phyloP scores from a whole-genome alignment of 306 rosid genomes.

The Fagus crenata region DNA sequence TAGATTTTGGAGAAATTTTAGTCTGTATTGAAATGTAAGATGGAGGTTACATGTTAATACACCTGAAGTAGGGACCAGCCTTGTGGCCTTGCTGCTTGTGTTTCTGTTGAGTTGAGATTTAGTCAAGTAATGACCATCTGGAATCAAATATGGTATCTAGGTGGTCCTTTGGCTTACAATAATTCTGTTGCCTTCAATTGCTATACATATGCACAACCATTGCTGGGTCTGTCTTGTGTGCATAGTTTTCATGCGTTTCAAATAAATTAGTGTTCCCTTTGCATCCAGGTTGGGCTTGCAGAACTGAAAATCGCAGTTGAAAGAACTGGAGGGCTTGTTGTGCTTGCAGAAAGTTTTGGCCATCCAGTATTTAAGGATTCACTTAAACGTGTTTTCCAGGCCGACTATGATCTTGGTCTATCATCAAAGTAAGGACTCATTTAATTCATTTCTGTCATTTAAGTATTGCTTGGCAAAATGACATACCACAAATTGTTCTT shows the following conservation, averaged over 20 bases:
- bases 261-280: slow-evolving; percentile 20
- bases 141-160: neutral
- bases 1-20: neutral
- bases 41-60: neutral
- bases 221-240: neutral
- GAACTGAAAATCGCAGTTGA: slow-evolving; percentile 95
- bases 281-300: slow-evolving; percentile 87
- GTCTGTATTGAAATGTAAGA: neutral
- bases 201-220: neutral
- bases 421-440: slow-evolving; percentile 76
- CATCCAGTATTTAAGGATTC: slow-evolving; percentile 91
- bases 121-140: neutral
- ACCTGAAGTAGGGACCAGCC: neutral
- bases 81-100: neutral
- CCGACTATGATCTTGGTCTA: slow-evolving; percentile 79
- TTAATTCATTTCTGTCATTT: slow-evolving; percentile 11
- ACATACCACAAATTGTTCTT: neutral
- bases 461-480: neutral
- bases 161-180: neutral
- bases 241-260: slow-evolving; percentile 25
- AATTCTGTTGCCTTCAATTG: neutral
- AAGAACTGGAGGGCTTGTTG: slow-evolving; percentile 93
- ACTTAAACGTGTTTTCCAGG: slow-evolving; percentile 71
- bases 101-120: neutral
- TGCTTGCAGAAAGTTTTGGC: slow-evolving; percentile 97